Percentiles rank a stretch among this genome's conserved stretches.
Conservation (phyloP, 2,329 filamentous ascomycete genomes). For the Corynespora cassiicola region DNA sequence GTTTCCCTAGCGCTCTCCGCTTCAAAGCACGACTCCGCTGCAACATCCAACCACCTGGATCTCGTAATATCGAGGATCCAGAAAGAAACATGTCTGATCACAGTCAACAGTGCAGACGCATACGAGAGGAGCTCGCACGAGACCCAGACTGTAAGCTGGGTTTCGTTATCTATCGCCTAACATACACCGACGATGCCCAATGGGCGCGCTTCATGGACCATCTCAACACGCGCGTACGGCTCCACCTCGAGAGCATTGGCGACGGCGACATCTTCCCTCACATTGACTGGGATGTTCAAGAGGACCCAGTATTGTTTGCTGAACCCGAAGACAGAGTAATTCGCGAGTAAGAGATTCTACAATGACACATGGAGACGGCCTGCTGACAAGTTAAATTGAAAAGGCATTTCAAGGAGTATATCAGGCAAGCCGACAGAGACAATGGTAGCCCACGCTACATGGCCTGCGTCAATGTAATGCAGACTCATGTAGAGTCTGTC, state of each 20-base stretch:
- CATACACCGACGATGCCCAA: slow-evolving; percentile 8
- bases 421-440: background rate
- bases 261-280: slow-evolving; percentile 8
- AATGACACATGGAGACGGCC: background rate
- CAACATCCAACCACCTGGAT: too few species aligned
- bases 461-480: slow-evolving; percentile 1
- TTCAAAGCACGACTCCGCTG: too few species aligned
- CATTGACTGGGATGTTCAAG: slow-evolving; percentile 14
- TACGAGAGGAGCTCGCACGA: too few species aligned
- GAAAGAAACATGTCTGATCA: too few species aligned
- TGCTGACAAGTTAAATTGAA: background rate
- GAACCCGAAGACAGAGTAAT: background rate
- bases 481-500: background rate
- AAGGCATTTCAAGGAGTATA: too few species aligned
- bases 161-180: slow-evolving; percentile 14
- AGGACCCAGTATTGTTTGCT: slow-evolving; percentile 8
- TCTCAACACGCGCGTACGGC: slow-evolving; percentile 9
- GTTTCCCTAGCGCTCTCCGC: too few species aligned
- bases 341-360: slow-evolving; percentile 1
- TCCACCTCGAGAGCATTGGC: slow-evolving; percentile 8
- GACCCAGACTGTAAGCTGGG: too few species aligned
- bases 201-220: slow-evolving; percentile 16
- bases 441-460: background rate
- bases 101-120: too few species aligned
- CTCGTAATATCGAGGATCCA: too few species aligned